These are phyloP conservation scores for Kregervanrija fluxuum DNA, from an alignment of 805 yeast genomes.

Conservation along the genomic window DNA sequence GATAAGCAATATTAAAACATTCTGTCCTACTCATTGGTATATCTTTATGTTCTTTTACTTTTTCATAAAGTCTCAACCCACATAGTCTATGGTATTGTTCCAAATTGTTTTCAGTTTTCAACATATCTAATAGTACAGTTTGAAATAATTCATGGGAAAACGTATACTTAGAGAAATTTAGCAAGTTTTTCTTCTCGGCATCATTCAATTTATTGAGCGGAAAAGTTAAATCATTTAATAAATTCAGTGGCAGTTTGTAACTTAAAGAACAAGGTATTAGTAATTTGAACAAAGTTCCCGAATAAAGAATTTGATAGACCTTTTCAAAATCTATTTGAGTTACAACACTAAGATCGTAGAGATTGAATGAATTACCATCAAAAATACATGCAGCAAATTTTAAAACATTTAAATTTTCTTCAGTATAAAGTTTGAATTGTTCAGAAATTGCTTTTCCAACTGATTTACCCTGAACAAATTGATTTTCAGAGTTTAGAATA, in stretches of 20 bases:
- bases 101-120: constrained; percentile 23
- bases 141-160: constrained; percentile 37
- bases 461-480: constrained; percentile 2
- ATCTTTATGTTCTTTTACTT: constrained; percentile 1
- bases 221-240: constrained; percentile 20
- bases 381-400: constrained; percentile 38
- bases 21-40: constrained; percentile 4
- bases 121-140: constrained; percentile 23
- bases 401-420: constrained; percentile 17
- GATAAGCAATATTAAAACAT: constrained; percentile 33
- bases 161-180: constrained; percentile 30
- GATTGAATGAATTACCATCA: constrained; percentile 29
- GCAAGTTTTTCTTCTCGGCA: constrained; percentile 27
- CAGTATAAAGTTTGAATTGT: constrained; percentile 1
- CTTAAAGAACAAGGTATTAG: constrained; percentile 34
- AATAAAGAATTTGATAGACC: constrained; percentile 27
- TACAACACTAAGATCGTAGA: constrained; percentile 33
- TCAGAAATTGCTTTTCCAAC: constrained; percentile 4
- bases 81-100: constrained; percentile 30
- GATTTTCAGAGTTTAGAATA: background rate
- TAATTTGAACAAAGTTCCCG: constrained; percentile 28
- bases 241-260: constrained; percentile 42
- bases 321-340: constrained; percentile 28
- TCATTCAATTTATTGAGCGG: constrained; percentile 16
- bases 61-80: constrained; percentile 35